phyloP scores from a whole-genome alignment of 306 rosid species.

The Canavalia ensiformis region DNA sequence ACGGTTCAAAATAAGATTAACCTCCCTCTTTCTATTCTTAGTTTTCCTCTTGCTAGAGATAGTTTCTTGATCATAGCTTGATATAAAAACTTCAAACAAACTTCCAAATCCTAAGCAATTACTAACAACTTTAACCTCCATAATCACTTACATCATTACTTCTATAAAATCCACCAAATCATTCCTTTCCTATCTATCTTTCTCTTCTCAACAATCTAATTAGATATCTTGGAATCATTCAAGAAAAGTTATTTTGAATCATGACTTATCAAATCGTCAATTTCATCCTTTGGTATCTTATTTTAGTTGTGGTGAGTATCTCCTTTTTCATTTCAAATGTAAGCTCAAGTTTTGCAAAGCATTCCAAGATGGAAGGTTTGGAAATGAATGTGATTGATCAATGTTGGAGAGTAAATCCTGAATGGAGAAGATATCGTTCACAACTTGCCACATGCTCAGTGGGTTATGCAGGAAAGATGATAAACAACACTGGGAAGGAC shows the following conservation, averaged over 20 bases:
- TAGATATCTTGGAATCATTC: neutral
- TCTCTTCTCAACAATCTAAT: neutral
- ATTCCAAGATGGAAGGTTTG: slow-evolving; percentile 12
- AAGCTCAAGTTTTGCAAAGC: neutral
- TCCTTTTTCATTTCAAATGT: slow-evolving; percentile 5
- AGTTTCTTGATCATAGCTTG: neutral
- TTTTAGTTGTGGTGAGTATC: neutral
- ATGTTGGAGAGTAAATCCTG: slow-evolving; percentile 46
- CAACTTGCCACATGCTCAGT: slow-evolving; percentile 43
- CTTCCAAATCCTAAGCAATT: neutral
- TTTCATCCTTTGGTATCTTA: neutral
- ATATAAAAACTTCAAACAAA: slow-evolving; percentile 32
- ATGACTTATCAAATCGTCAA: slow-evolving; percentile 27
- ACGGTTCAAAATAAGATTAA: neutral
- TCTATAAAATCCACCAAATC: neutral
- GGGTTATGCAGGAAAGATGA: slow-evolving; percentile 49
- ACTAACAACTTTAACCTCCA: slow-evolving; percentile 37
- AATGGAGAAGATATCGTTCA: slow-evolving; percentile 40
- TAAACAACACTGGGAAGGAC: slow-evolving; percentile 42
- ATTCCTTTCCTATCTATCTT: neutral
- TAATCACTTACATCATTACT: neutral
- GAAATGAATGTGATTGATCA: slow-evolving; percentile 45
- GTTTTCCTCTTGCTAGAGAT: neutral
- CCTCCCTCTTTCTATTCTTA: slow-evolving; percentile 1
- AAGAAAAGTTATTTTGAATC: neutral